Evolutionary conservation across 768 basidiomycete genomes (phyloP).

Genomic region (Candolleomyces eurysporus): DNA sequence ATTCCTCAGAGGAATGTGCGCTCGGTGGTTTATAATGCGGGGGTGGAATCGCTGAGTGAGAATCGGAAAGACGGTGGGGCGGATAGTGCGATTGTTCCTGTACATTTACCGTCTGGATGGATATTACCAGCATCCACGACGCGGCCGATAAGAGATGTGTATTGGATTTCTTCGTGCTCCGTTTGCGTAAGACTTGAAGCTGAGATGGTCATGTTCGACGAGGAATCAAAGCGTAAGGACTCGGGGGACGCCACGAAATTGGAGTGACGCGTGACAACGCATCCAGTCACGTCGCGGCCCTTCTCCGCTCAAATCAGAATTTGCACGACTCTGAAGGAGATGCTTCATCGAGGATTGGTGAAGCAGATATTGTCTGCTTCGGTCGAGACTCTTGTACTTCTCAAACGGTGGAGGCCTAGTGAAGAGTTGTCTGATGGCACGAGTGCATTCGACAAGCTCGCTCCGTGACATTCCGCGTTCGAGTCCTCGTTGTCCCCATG

Average conservation of each 20-base stretch:
- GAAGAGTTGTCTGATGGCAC: too few relatives aligned
- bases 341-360: too few relatives aligned
- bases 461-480: too few relatives aligned
- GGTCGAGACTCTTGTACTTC: too few relatives aligned
- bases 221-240: background rate
- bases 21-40: constrained; percentile 94
- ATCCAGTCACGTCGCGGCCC: constrained; percentile 2
- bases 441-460: too few relatives aligned
- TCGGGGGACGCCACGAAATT: background rate
- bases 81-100: constrained; percentile 89
- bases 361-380: too few relatives aligned
- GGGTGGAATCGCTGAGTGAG: constrained; percentile 67
- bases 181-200: background rate
- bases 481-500: too few relatives aligned
- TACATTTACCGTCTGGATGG: constrained; percentile 91
- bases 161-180: constrained; percentile 84
- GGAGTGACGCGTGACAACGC: constrained; percentile 7
- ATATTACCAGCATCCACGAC: constrained; percentile 74
- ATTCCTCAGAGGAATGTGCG: constrained; percentile 91
- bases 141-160: constrained; percentile 75
- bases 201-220: background rate
- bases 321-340: too few relatives aligned
- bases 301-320: too few relatives aligned
- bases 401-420: too few relatives aligned
- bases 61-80: constrained; percentile 90